phyloP scores from a whole-genome alignment of 805 yeast species.

The Lachancea waltii region DNA sequence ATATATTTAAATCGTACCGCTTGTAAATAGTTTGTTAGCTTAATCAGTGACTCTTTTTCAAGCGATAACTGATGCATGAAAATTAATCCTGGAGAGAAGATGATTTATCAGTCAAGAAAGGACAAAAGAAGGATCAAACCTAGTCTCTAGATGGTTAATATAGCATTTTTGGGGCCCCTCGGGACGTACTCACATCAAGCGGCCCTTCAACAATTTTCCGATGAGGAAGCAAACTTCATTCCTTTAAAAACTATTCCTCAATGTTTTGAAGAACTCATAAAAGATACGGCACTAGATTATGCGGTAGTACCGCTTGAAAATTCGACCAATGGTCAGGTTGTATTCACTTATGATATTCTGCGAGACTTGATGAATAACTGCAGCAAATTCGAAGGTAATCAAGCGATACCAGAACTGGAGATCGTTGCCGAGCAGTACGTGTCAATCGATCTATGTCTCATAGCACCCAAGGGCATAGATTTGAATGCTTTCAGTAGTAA shows the following conservation, averaged over 20 bases:
- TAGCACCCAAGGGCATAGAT: conserved; percentile 38
- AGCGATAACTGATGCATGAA: too few relatives aligned
- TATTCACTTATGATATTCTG: conserved; percentile 73
- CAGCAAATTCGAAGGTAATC: conserved; percentile 9
- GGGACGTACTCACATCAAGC: conserved; percentile 94
- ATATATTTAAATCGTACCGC: too few relatives aligned
- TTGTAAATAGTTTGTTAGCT: too few relatives aligned
- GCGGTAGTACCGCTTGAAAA: conserved; percentile 89
- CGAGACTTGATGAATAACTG: conserved; percentile 47
- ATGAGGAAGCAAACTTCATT: conserved; percentile 23
- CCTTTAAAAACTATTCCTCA: conserved; percentile 40
- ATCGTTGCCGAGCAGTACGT: conserved; percentile 79
- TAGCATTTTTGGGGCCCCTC: conserved; percentile 79
- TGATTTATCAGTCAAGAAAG: too few relatives aligned
- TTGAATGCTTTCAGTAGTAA: conserved; percentile 30
- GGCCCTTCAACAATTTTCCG: conserved; percentile 50
- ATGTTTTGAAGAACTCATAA: conserved; percentile 54
- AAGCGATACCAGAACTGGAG: conserved; percentile 36
- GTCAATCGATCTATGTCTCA: conserved; percentile 68
- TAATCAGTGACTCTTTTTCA: too few relatives aligned
- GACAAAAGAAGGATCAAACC: too few relatives aligned
- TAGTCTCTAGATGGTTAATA: conserved; percentile 33
- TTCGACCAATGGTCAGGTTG: conserved; percentile 92
- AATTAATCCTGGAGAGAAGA: too few relatives aligned
- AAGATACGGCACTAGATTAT: conserved; percentile 44